Conservation (phyloP, 495 filamentous ascomycete species). For the Xylaria intraflava region DNA sequence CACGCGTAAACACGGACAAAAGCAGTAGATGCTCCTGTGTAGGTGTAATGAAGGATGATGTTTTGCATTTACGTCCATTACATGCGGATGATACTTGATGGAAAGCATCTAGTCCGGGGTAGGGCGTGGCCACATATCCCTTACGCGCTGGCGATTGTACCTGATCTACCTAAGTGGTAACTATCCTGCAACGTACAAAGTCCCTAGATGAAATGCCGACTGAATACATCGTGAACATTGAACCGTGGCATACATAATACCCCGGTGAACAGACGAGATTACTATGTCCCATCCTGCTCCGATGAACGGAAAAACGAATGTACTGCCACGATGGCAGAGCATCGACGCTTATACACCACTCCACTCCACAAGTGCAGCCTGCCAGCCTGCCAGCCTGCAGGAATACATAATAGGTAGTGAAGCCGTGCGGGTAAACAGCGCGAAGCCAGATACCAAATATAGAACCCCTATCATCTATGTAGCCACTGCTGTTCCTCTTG, state of each 20-base stretch:
- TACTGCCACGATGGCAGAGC: constrained; percentile 5
- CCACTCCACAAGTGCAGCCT: constrained; percentile 8
- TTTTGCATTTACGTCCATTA: neutral
- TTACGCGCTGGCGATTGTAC: neutral
- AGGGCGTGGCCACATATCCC: no score
- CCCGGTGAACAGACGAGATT: neutral
- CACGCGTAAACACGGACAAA: no score
- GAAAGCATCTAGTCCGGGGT: no score
- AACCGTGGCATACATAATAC: neutral
- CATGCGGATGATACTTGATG: neutral
- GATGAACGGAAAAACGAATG: constrained; percentile 1
- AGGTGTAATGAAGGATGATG: neutral
- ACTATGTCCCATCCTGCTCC: neutral
- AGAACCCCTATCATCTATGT: neutral
- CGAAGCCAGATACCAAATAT: constrained; percentile 8
- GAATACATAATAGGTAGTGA: neutral
- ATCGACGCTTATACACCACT: no score
- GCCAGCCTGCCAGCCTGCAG: neutral
- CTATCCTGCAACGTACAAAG: no score
- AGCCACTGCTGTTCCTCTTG: no score
- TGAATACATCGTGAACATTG: neutral
- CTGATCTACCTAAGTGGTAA: neutral
- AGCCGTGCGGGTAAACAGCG: neutral
- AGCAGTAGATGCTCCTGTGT: no score
- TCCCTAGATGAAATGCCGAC: neutral